phyloP scores from a whole-genome alignment of 1,284 basidiomycete species.

The Somion occarium region DNA sequence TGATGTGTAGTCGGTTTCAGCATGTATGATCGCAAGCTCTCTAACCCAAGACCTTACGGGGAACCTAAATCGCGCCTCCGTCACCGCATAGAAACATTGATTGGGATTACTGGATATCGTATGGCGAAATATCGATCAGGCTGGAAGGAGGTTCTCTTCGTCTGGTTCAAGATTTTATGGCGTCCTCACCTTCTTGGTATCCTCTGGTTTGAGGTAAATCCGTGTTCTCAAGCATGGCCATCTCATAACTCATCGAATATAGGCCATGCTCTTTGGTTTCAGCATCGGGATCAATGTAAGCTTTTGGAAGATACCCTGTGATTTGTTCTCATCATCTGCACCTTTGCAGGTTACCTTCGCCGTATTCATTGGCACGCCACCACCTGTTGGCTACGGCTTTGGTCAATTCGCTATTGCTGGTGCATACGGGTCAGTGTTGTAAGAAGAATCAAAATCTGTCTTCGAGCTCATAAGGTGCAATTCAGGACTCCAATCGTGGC shows the following conservation, averaged over 20 bases:
- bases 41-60: conserved; percentile 35
- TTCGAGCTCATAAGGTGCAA: neutral
- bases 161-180: conserved; percentile 56
- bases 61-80: conserved; percentile 40
- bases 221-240: neutral
- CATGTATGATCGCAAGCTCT: conserved; percentile 63
- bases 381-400: conserved; percentile 57
- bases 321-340: neutral
- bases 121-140: conserved; percentile 58
- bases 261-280: conserved; percentile 65
- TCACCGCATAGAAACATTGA: conserved; percentile 55
- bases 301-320: neutral
- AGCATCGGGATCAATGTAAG: conserved; percentile 68
- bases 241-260: neutral
- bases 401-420: conserved; percentile 48
- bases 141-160: conserved; percentile 44
- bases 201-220: conserved; percentile 51
- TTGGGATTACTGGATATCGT: conserved; percentile 60
- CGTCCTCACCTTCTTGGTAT: conserved; percentile 57
- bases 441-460: neutral
- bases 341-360: conserved; percentile 56
- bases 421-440: conserved; percentile 36
- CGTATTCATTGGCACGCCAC: conserved; percentile 58
- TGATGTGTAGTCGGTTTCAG: conserved; percentile 26
- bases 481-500: conserved; percentile 29